Percentiles rank a stretch among this genome's conserved stretches.
Conservation (phyloP, 83 land plant species). For the Thuja plicata region DNA sequence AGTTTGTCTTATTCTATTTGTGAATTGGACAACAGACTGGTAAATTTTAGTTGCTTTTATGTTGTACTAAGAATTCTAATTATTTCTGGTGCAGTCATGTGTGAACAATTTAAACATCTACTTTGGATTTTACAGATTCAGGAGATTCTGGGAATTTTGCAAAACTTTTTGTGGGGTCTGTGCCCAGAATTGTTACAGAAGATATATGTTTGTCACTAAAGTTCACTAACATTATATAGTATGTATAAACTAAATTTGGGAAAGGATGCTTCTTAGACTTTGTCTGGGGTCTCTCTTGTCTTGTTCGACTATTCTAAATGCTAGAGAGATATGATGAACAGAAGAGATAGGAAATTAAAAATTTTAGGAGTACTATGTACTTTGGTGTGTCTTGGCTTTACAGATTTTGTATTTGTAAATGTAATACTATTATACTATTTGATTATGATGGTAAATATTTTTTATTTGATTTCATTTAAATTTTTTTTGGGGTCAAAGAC, state of each 20-base stretch:
- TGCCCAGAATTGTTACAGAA: constrained; percentile 66
- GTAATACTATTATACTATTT: not conserved
- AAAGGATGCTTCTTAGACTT: not conserved
- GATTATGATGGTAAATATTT: not conserved
- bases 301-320: not conserved
- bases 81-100: not conserved
- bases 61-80: not conserved
- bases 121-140: constrained; percentile 29
- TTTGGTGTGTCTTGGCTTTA: not conserved
- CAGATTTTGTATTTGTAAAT: not conserved
- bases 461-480: no score
- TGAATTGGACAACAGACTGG: not conserved
- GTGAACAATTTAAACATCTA: not conserved
- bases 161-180: constrained; percentile 72
- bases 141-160: constrained; percentile 37
- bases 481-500: not conserved
- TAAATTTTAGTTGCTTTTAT: not conserved
- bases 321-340: not conserved
- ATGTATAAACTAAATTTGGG: not conserved
- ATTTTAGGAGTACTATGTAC: not conserved
- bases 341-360: not conserved
- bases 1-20: not conserved
- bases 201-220: constrained; percentile 34
- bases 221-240: not conserved
- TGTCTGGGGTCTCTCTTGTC: not conserved